Evolutionary conservation across 1,284 basidiomycete genomes (phyloP), one percentile per base, ranked within the genome.

Genomic region (Xanthoconium separans): DNA sequence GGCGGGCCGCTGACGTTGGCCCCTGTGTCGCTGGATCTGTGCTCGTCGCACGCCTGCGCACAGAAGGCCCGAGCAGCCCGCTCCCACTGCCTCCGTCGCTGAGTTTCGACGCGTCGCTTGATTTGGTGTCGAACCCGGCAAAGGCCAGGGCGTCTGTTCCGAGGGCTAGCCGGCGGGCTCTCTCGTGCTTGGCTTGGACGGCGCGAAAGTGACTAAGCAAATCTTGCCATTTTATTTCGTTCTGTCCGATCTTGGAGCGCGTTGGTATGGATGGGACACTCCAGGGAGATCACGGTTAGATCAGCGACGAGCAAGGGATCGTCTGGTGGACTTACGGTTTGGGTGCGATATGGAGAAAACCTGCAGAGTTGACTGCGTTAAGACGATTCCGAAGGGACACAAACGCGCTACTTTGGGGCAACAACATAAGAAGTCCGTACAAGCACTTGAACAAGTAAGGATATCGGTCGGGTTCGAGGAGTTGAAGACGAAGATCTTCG

Each of bases 371-470:
- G 43, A 99, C 94, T 2, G 95, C 95, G 60, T 91, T 95, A 34
- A 99, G 75, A 34, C 97, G 85, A 70, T 98, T 98, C 36, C 96
- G 83, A 16, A 99, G 79, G 1, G 96, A 98, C 7, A 95, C 86
- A 68, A 99, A 99, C 1, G 97, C 97, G 39, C 90, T 90, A 68
- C 93, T 97, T 75, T 99, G 97, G 1, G 97, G 97, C 10, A 99
- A 76, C 51, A 99, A 79, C 97, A 99, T 99, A 59, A 99, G 78
- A 13, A 99, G 78, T 1, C 97, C 97, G 68, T 99, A 99, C 8
- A 99, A 78, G 63, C 95, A 98, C 71, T 99, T 99, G 81, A 96
- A 95, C 22, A 99, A 78, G 73, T 93, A 93, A 0, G 97, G 96
- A 68, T 98, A 89, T 83, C 89, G 85, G 61, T 99, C 96, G 7